Conservation (phyloP, 164 flowering plant species). For the Echeveria elegans region DNA sequence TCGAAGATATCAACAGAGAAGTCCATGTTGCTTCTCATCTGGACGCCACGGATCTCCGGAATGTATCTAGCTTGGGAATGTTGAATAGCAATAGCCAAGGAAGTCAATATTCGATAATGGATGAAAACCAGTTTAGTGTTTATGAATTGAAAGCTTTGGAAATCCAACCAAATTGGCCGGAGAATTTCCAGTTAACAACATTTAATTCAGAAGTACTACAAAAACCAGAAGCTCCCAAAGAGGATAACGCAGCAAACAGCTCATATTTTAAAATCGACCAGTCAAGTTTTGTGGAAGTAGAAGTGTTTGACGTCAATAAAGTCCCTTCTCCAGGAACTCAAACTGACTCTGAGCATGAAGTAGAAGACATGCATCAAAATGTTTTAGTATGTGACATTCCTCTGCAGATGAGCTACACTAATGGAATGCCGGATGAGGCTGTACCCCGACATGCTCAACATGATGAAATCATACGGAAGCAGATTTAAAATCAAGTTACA, state of each 20-base stretch:
- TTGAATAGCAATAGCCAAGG: background rate
- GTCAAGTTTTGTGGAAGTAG: constrained; percentile 8
- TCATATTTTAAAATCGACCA: background rate
- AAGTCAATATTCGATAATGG: background rate
- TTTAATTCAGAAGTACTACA: background rate
- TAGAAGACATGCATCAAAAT: background rate
- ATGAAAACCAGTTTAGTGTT: background rate
- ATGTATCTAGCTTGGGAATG: background rate
- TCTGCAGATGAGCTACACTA: background rate
- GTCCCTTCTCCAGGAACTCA: background rate
- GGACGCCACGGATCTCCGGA: background rate
- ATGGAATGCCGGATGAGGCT: background rate
- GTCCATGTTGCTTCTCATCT: background rate
- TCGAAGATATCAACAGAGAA: background rate
- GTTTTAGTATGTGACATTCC: background rate
- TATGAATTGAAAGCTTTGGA: background rate
- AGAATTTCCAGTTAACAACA: background rate
- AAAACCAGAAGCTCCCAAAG: background rate
- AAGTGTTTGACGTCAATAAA: constrained; percentile 8
- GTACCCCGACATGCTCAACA: background rate
- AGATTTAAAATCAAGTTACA: background rate
- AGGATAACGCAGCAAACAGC: no score
- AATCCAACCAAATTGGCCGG: constrained; percentile 9
- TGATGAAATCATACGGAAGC: background rate
- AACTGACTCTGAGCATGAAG: background rate